Conservation (phyloP, 2,329 filamentous ascomycete species). For the Aspergillus aculeatinus region DNA sequence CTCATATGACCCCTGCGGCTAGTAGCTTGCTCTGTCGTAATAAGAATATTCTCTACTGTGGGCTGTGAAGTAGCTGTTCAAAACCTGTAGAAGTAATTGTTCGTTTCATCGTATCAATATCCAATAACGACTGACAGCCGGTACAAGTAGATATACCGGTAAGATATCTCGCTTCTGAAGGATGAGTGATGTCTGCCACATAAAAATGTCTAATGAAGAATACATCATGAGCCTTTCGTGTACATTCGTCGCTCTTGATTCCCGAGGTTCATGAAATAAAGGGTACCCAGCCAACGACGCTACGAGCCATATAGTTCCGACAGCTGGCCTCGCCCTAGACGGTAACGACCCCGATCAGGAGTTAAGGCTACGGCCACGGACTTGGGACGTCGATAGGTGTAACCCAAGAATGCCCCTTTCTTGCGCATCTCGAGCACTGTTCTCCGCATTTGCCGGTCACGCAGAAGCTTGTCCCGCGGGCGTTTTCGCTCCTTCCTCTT, state of each 20-base stretch:
- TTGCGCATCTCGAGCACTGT: conserved; percentile 78
- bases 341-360: conserved; percentile 33
- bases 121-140: not conserved
- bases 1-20: too few relatives aligned
- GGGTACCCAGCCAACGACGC: not conserved
- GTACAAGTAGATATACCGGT: not conserved
- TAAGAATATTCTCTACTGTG: not conserved
- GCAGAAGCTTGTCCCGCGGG: conserved; percentile 78
- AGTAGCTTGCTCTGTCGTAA: too few relatives aligned
- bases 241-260: not conserved
- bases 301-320: conserved; percentile 25
- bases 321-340: conserved; percentile 24
- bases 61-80: not conserved
- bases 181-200: conserved; percentile 1
- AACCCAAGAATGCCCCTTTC: conserved; percentile 80
- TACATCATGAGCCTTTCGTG: not conserved
- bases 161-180: not conserved
- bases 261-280: not conserved
- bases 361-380: conserved; percentile 35
- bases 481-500: conserved; percentile 70
- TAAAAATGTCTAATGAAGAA: conserved; percentile 16
- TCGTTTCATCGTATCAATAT: not conserved
- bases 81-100: not conserved
- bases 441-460: conserved; percentile 66
- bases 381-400: conserved; percentile 67